Evolutionary conservation across 495 filamentous ascomycete genomes (phyloP), one percentile per base, ranked within the genome.

Genomic region (Geoglossum glabrum): DNA sequence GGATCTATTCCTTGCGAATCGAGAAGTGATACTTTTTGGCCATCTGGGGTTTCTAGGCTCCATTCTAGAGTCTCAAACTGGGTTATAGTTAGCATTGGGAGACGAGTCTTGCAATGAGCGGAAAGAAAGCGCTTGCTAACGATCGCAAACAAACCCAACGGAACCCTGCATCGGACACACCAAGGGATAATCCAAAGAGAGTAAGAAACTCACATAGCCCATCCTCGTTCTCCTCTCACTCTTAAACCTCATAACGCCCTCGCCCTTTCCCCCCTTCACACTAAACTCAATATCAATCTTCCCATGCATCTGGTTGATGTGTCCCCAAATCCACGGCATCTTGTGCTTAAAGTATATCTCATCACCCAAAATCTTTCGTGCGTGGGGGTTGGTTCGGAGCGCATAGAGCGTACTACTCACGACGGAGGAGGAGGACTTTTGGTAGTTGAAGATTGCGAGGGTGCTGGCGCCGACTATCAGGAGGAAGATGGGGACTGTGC

Each of bases 391-490:
- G 13, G 85, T 93, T 56, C 92, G 86, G 46, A 98, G 77, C 0
- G 90, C 83, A 73, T 96, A 98, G 1, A 98, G 76, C 6, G 86
- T 90, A 47, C 84, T 85, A 59, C 76, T 80, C 3, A 95, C 87
- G 13, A 96, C 80, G 56, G 83, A 84, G 19, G 79, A 85, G 1
- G 84, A 86, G 1, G 80, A 77, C 66, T 95, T 95, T 65, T 98
- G 90, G 76, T 98, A 97, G 74, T 98, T 98, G 83, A 98, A 97
- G 68, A 95, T 92, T 46, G 80, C 86, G 38, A 92, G 72, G 60
- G 83, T 80, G 54, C 80, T 81, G 21, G 73, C 73, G 33, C 77
- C 77, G 55, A 90, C 74, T 49, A 81, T 69, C 43, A 73, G 59
- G 1, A 75, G 61, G 65, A 83, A 84, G 46, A 83, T 66, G 3